Conservation (phyloP, 2,329 filamentous ascomycete species). For the Fusarium verrucosum region DNA sequence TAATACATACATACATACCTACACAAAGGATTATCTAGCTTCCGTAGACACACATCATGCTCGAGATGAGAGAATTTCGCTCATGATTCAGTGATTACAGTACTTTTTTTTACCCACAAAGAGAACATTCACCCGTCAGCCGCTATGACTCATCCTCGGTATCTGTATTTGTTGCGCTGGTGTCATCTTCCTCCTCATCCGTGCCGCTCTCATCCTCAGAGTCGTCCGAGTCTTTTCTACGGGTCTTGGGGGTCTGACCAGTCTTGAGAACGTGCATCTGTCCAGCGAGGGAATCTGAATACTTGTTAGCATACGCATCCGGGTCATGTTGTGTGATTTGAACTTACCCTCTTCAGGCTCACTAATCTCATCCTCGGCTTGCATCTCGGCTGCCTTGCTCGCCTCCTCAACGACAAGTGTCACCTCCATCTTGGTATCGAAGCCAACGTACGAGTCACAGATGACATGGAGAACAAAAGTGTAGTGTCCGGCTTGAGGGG, state of each 20-base stretch:
- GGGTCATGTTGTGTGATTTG: background rate
- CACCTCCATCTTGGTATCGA: conserved; percentile 92
- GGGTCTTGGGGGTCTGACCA: conserved; percentile 68
- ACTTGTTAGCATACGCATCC: conserved; percentile 35
- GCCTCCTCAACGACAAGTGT: conserved; percentile 89
- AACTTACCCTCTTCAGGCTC: conserved; percentile 94
- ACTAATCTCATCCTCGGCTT: conserved; percentile 92
- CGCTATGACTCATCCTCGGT: conserved; percentile 68
- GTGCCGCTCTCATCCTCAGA: conserved; percentile 86
- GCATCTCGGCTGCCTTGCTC: conserved; percentile 81
- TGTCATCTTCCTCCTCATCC: conserved; percentile 72
- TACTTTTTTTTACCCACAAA: conserved; percentile 21
- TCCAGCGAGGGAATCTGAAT: conserved; percentile 83
- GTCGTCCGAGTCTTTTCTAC: conserved; percentile 64
- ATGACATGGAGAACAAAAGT: conserved; percentile 94
- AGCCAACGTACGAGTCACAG: conserved; percentile 94
- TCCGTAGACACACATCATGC: conserved; percentile 17
- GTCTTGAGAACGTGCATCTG: conserved; percentile 90
- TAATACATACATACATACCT: conserved; percentile 35
- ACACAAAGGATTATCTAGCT: conserved; percentile 17
- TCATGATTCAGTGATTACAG: conserved; percentile 15
- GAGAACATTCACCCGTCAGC: background rate
- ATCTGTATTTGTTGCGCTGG: conserved; percentile 74
- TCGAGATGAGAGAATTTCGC: conserved; percentile 1
- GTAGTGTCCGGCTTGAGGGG: conserved; percentile 90